Percentiles rank a stretch among this genome's conserved stretches.
Conservation (phyloP, 164 flowering plant genomes). For the Chloranthus sessilifolius region DNA sequence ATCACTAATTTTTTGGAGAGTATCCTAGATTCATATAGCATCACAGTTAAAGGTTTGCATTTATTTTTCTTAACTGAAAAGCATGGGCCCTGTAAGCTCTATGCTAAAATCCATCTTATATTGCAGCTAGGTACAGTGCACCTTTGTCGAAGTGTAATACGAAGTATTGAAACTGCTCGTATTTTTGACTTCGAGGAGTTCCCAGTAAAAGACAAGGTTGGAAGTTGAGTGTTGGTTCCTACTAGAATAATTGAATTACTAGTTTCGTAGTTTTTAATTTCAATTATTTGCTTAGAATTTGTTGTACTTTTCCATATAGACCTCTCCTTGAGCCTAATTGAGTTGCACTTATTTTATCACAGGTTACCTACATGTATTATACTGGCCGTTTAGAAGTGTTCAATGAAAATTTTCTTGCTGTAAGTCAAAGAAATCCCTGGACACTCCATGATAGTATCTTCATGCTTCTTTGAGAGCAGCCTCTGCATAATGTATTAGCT, state of each 20-base stretch:
- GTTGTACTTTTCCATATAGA: neutral
- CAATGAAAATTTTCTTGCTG: slow-evolving; percentile 90
- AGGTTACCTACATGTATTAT: slow-evolving; percentile 99
- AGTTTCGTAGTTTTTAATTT: neutral
- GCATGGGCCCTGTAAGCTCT: neutral
- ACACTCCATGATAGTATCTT: neutral
- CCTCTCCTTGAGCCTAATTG: neutral
- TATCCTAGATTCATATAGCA: too few relatives aligned
- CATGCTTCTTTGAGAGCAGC: too few relatives aligned
- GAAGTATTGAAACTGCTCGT: slow-evolving; percentile 97
- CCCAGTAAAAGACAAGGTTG: slow-evolving; percentile 87
- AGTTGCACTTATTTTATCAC: slow-evolving; percentile 10
- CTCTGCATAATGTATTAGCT: too few relatives aligned
- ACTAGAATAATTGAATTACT: neutral
- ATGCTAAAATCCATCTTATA: neutral
- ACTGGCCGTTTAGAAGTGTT: slow-evolving; percentile 98
- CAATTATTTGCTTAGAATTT: neutral
- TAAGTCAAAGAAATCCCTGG: slow-evolving; percentile 31
- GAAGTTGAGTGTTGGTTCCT: neutral
- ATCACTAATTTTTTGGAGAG: neutral
- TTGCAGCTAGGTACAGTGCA: slow-evolving; percentile 95
- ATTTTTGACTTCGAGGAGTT: slow-evolving; percentile 98
- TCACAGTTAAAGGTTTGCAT: too few relatives aligned
- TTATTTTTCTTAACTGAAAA: too few relatives aligned
- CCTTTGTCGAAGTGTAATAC: slow-evolving; percentile 94